phyloP scores from a whole-genome alignment of 176 grass and related monocot genomes.

The Rhipidocladum racemiflorum region DNA sequence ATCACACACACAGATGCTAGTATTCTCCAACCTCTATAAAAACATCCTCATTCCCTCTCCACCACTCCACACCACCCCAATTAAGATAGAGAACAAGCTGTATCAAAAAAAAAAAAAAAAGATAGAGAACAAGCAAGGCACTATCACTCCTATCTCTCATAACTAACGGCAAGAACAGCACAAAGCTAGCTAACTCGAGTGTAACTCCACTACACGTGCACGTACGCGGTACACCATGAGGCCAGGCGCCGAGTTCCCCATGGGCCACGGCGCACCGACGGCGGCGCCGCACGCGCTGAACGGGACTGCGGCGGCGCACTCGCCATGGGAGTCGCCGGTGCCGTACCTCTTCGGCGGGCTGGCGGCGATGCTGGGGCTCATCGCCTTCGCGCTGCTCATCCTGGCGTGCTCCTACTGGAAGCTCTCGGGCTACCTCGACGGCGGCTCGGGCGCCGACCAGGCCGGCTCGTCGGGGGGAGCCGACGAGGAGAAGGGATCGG shows the following conservation, averaged over 20 bases:
- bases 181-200: not conserved
- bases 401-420: constrained; percentile 95
- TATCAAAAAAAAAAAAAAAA: no score
- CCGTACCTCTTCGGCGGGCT: constrained; percentile 84
- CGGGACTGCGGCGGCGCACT: constrained; percentile 44
- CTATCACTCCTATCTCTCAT: not conserved
- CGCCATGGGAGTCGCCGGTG: constrained; percentile 78
- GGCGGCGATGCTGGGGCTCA: constrained; percentile 80
- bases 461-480: not conserved
- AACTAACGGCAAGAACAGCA: not conserved
- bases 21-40: constrained; percentile 44
- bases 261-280: constrained; percentile 25
- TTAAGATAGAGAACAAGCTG: not conserved
- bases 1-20: not conserved
- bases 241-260: constrained; percentile 36
- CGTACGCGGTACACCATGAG: constrained; percentile 47
- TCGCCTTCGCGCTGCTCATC: constrained; percentile 86
- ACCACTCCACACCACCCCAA: constrained; percentile 29
- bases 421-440: constrained; percentile 67
- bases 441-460: constrained; percentile 6
- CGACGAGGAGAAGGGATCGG: constrained; percentile 29
- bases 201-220: not conserved
- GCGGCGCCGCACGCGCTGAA: constrained; percentile 27
- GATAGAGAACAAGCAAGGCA: not conserved
- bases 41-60: constrained; percentile 23